phyloP scores from a whole-genome alignment of 148 eudicot species.

The Camellia sinensis region DNA sequence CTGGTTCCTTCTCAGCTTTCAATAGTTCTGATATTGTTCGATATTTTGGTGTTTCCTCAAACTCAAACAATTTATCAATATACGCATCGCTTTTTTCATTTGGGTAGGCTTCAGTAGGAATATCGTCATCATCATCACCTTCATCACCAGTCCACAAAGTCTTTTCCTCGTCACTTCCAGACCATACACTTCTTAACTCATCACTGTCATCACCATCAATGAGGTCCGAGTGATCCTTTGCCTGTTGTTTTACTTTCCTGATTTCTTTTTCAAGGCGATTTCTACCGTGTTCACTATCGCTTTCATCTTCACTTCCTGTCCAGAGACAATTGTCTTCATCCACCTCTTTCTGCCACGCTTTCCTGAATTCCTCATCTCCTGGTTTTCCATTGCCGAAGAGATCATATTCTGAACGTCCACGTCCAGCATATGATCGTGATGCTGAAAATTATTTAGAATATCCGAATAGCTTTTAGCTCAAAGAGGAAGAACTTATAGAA shows the following conservation, averaged over 20 bases:
- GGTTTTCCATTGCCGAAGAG: constrained; percentile 77
- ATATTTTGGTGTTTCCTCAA: constrained; percentile 79
- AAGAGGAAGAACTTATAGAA: neutral
- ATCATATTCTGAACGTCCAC: constrained; percentile 59
- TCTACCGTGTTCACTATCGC: constrained; percentile 44
- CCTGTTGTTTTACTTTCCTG: constrained; percentile 66
- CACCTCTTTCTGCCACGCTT: constrained; percentile 73
- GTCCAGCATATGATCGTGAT: constrained; percentile 62
- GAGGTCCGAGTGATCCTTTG: constrained; percentile 70
- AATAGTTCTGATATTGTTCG: constrained; percentile 65
- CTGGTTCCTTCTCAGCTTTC: constrained; percentile 78
- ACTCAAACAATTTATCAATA: constrained; percentile 83
- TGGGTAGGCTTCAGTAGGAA: constrained; percentile 83
- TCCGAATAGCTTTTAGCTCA: neutral
- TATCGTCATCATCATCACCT: constrained; percentile 79
- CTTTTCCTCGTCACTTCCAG: constrained; percentile 91
- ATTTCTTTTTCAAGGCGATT: constrained; percentile 69
- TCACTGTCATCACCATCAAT: constrained; percentile 94
- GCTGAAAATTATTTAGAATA: constrained; percentile 28
- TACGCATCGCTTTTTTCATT: constrained; percentile 83
- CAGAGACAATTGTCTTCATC: constrained; percentile 76
- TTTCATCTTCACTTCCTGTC: constrained; percentile 93
- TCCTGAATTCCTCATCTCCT: constrained; percentile 68
- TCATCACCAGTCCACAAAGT: constrained; percentile 92
- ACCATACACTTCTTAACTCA: constrained; percentile 79